Evolutionary conservation across 148 eudicot species (phyloP).

Genomic region (Chenopodium berlandieri): DNA sequence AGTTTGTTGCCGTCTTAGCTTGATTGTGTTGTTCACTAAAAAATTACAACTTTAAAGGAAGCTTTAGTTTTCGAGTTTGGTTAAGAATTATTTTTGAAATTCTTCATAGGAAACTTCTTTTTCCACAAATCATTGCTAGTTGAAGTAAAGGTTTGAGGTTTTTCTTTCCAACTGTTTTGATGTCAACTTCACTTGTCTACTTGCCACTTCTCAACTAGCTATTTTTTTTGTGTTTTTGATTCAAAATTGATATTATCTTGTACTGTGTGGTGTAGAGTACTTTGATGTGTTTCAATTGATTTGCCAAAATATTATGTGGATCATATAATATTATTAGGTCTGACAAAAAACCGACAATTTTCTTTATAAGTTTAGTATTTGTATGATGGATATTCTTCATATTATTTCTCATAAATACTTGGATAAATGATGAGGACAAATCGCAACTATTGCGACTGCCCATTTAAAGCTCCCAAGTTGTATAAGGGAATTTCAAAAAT

Average conservation of each 20-base stretch:
- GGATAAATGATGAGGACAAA: conserved; percentile 19
- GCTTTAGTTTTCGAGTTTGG: conserved; percentile 9
- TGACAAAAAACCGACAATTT: conserved; percentile 18
- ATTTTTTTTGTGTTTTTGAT: conserved; percentile 10
- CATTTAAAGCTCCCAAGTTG: conserved; percentile 8
- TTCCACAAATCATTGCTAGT: conserved; percentile 10
- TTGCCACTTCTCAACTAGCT: conserved; percentile 9
- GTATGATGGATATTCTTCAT: background rate
- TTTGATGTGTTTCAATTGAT: conserved; percentile 32
- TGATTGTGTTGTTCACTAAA: conserved; percentile 3
- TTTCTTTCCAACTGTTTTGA: background rate
- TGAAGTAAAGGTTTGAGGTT: conserved; percentile 20
- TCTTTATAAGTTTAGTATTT: background rate
- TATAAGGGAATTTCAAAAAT: background rate
- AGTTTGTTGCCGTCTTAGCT: conserved; percentile 11
- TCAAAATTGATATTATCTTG: background rate
- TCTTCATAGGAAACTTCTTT: background rate
- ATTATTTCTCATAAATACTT: conserved; percentile 11
- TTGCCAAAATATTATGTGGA: conserved; percentile 18
- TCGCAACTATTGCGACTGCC: conserved; percentile 16
- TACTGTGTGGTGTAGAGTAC: conserved; percentile 27
- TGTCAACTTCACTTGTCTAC: conserved; percentile 20
- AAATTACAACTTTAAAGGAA: background rate
- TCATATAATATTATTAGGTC: conserved; percentile 16
- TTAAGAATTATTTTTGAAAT: conserved; percentile 1